Conservation (phyloP, 2,329 filamentous ascomycete genomes). For the Apiospora aurea region DNA sequence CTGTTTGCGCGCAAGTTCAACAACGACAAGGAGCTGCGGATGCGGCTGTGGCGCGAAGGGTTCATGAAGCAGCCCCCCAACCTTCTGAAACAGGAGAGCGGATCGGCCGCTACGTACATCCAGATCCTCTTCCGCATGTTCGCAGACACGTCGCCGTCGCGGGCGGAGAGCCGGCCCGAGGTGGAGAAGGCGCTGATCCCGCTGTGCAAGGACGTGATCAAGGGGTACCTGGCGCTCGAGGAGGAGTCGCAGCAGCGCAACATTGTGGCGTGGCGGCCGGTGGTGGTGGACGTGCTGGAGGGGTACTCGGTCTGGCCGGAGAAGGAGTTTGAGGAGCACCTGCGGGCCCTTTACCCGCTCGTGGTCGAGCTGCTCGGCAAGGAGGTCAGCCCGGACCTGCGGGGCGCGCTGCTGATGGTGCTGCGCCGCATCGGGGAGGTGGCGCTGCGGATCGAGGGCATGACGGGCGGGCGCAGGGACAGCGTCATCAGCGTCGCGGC, state of each 20-base stretch:
- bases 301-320: slow-evolving; percentile 86
- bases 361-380: slow-evolving; percentile 82
- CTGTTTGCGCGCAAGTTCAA: slow-evolving; percentile 98
- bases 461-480: slow-evolving; percentile 49
- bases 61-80: slow-evolving; percentile 99
- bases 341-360: slow-evolving; percentile 85
- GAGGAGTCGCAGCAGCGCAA: slow-evolving; percentile 97
- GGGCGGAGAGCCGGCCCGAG: slow-evolving; percentile 78
- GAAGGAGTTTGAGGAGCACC: slow-evolving; percentile 79
- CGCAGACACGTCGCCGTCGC: slow-evolving; percentile 83
- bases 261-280: slow-evolving; percentile 94
- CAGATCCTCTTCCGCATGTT: slow-evolving; percentile 98
- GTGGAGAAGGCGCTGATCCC: slow-evolving; percentile 93
- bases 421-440: slow-evolving; percentile 86
- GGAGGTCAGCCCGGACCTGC: slow-evolving; percentile 81
- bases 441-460: slow-evolving; percentile 62
- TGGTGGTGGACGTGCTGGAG: slow-evolving; percentile 95
- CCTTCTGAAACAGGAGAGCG: slow-evolving; percentile 93
- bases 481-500: slow-evolving; percentile 48
- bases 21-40: slow-evolving; percentile 92
- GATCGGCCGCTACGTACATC: slow-evolving; percentile 92
- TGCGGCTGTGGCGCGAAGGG: slow-evolving; percentile 93
- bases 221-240: slow-evolving; percentile 83
- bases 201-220: slow-evolving; percentile 92
- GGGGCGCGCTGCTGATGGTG: slow-evolving; percentile 78